Base-by-base conservation (phyloP, 1,284 basidiomycete species). In the Vanrija humicola region DNA sequence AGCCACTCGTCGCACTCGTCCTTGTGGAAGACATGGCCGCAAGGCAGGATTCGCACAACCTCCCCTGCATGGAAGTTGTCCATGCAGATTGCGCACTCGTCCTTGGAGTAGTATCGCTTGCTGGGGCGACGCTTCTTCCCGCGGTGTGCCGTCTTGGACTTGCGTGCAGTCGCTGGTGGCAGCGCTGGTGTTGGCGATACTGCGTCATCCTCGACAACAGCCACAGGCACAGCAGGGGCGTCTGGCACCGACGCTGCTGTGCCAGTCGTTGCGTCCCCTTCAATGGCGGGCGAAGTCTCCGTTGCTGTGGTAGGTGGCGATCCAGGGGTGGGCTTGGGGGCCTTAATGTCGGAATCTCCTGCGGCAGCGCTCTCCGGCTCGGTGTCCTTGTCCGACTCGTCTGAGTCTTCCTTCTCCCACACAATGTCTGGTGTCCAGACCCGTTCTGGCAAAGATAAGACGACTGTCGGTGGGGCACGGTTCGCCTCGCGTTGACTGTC, bases 1-100 rank as follows among this genome's bases (percentile, higher is more conserved):
- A 96, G 77, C 92, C 92, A 96, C 64, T 86, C 82, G 69, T 92
- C 90, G 43, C 94, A 85, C 74, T 94, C 90, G 45, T 86, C 84
- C 52, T 77, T 76, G 61, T 79, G 79, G 61, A 78, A 81, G 29
- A 94, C 84, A 71, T 95, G 92, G 50, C 89, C 86, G 68, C 92
- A 96, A 0, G 92, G 92, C 46, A 95, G 73, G 50, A 93, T 89
- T 62, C 91, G 83, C 38, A 95, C 89, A 60, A 84, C 82, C 69
- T 96, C 92, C 2, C 90, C 90, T 64, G 85, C 84, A 40, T 79
- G 84, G 65, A 95, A 95, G 62, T 87, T 84, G 61, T 83, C 87
- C 61, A 96, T 81, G 72, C 92, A 96, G 61, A 96, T 94, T 12
- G 90, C 88, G 68, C 92, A 96, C 70, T 95, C 90, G 61, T 77